These are phyloP conservation scores for Apostasia shenzhenica DNA, from an alignment of 106 monocot species.

Conservation along the genomic window DNA sequence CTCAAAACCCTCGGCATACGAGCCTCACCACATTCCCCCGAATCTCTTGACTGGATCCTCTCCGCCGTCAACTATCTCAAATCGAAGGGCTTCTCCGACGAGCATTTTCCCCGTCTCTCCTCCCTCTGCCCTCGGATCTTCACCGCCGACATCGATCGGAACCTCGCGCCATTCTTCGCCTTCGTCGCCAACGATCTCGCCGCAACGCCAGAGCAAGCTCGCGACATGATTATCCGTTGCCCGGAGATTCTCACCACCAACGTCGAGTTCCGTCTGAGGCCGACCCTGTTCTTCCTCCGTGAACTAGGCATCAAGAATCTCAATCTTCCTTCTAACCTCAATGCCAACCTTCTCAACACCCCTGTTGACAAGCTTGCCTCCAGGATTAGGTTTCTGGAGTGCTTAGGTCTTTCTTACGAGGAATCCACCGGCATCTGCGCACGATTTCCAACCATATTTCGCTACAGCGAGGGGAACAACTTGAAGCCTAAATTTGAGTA, in stretches of 20 bases:
- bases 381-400: constrained; percentile 32
- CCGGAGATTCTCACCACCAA: constrained; percentile 19
- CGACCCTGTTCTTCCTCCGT: constrained; percentile 30
- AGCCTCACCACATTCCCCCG: background rate
- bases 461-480: constrained; percentile 51
- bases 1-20: constrained; percentile 28
- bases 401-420: constrained; percentile 18
- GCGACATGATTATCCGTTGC: constrained; percentile 29
- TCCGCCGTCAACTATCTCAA: constrained; percentile 22
- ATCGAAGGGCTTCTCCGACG: constrained; percentile 33
- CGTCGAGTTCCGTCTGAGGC: constrained; percentile 35
- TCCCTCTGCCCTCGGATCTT: constrained; percentile 30
- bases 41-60: constrained; percentile 12
- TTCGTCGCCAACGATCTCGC: constrained; percentile 29
- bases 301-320: constrained; percentile 25
- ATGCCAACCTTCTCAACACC: constrained; percentile 39
- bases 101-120: constrained; percentile 24
- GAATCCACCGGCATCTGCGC: constrained; percentile 26
- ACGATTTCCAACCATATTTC: constrained; percentile 41
- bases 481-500: constrained; percentile 56
- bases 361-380: constrained; percentile 38
- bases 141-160: constrained; percentile 20
- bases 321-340: constrained; percentile 23
- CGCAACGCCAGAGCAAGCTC: constrained; percentile 12
- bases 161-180: constrained; percentile 26